phyloP scores from a whole-genome alignment of 306 rosid species.

The Quercus gilva region DNA sequence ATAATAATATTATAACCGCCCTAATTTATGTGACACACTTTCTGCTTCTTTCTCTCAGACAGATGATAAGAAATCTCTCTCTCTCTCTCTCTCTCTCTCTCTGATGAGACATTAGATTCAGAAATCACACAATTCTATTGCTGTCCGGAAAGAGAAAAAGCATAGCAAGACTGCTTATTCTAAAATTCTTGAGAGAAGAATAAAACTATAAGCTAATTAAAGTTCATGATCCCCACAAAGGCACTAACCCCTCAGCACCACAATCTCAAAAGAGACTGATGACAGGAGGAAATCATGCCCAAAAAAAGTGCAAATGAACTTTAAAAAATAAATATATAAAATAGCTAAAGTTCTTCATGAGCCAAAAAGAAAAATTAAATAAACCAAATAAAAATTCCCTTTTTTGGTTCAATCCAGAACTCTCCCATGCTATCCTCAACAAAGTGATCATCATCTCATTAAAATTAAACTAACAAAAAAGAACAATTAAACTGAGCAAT shows the following conservation, averaged over 20 bases:
- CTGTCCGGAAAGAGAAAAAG: slow-evolving; percentile 25
- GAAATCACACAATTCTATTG: slow-evolving; percentile 6
- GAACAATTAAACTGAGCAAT: slow-evolving; percentile 10
- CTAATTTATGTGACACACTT: slow-evolving; percentile 46
- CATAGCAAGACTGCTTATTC: not conserved
- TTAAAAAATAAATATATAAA: not conserved
- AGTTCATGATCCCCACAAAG: not conserved
- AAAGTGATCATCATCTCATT: slow-evolving; percentile 53
- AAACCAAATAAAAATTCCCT: slow-evolving; percentile 14
- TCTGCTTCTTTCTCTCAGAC: slow-evolving; percentile 84
- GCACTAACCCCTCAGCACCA: not conserved
- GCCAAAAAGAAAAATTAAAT: not conserved
- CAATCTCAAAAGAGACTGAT: not conserved
- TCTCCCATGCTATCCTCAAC: slow-evolving; percentile 44
- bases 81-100: slow-evolving; percentile 2
- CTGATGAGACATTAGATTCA: slow-evolving; percentile 46
- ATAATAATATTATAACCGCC: slow-evolving; percentile 36
- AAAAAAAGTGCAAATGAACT: not conserved
- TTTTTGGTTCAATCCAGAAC: slow-evolving; percentile 30
- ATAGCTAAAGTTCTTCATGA: not conserved
- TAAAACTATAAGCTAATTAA: not conserved
- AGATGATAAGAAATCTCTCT: slow-evolving; percentile 24
- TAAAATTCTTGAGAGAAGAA: not conserved
- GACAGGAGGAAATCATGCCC: slow-evolving; percentile 4
- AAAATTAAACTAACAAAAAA: slow-evolving; percentile 42